Evolutionary conservation across 495 filamentous ascomycete species (phyloP), one percentile per base, ranked within the genome.

Genomic region (Xylaria palmicola): DNA sequence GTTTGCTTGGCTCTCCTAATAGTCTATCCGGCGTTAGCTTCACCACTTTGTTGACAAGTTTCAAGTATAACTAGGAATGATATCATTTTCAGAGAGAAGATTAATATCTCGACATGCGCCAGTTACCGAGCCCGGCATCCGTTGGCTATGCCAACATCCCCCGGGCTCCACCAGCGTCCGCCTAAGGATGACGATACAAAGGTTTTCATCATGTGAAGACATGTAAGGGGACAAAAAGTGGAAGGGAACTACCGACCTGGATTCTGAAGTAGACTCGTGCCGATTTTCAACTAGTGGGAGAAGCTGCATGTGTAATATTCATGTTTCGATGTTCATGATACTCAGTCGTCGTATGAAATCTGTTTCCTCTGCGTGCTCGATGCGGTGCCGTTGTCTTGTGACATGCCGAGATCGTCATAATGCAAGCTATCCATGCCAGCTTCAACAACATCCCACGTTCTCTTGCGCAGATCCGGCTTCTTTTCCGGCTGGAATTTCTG

Each of bases 181-280:
- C 71, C 83, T 86, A 86, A 86, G 83, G 84, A 86, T 86, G 83
- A 86, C 83, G 81, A 85, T 86, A 85, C 81, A 66, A 73, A 75
- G 72, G 74, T 74, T 84, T 79, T 85, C 83, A 84, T 86, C 84
- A 84, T 80, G 64, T 48, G 55, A 59, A 64, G 43, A 15, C 53
- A 53, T 20, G 19, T 50, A 36, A 58, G 49, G 44, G 48, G 56
- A 47, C 20, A 15, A 36, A 20, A 1, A 49, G 45, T 22, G 47
- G 13, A 57, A 60, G 62, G 50, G 37, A 13, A 55, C 29, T 48
- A 72, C 69, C 41, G 56, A 72, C 69, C 69, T 62, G 34, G 4
- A 24, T 34, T 24, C 34, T 30, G 10, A 40, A 6, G 49, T 26
- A 1, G 13, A 26, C 22, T 34, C 7, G 17, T 36, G 4, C 27